These are phyloP conservation scores for Colletotrichum tabaci DNA, from an alignment of 2,329 filamentous ascomycete genomes.

Conservation along the genomic window DNA sequence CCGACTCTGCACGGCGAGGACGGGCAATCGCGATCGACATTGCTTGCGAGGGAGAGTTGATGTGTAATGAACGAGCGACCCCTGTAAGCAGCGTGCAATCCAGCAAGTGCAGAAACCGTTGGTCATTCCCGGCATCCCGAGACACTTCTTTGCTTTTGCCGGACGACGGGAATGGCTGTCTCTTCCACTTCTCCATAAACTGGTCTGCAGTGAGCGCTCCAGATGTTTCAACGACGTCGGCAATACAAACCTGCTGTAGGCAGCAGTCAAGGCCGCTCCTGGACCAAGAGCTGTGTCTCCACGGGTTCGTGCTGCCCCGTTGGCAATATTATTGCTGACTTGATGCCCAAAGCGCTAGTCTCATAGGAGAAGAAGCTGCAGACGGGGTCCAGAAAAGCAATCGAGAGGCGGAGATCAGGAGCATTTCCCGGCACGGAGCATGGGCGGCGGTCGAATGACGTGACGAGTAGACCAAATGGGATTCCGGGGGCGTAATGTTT, in stretches of 20 bases:
- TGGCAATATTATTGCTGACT: conserved; percentile 14
- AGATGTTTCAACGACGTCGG: neutral
- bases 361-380: neutral
- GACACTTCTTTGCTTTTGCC: conserved; percentile 8
- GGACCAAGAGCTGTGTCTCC: neutral
- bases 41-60: neutral
- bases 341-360: neutral
- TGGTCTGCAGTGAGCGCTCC: neutral
- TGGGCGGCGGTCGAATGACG: conserved; percentile 26
- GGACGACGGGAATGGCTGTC: neutral
- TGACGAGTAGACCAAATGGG: conserved; percentile 22
- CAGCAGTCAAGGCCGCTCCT: neutral
- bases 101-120: neutral
- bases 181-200: neutral
- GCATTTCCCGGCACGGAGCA: conserved; percentile 25
- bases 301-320: neutral
- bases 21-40: neutral
- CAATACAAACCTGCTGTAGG: neutral
- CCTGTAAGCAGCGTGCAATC: neutral
- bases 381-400: neutral
- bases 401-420: conserved; percentile 20
- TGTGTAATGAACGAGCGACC: neutral
- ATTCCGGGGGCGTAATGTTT: conserved; percentile 20
- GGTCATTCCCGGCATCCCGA: neutral
- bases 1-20: neutral